Evolutionary conservation across 208 protist species (phyloP).

Genomic region (Trypanosoma platydactyli): DNA sequence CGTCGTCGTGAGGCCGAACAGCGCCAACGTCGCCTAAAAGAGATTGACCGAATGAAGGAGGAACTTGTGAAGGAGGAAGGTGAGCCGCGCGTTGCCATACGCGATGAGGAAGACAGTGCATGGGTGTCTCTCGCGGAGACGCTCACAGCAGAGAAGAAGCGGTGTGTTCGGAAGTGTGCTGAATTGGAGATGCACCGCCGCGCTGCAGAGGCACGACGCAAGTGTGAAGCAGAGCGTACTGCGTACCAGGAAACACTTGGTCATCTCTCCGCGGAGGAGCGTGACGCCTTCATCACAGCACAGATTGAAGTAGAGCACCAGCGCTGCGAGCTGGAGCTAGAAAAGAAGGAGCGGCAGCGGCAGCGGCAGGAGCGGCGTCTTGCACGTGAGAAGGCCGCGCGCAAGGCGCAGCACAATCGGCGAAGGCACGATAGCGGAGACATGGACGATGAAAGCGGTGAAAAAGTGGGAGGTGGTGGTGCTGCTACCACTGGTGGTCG

Average conservation of each 20-base stretch:
- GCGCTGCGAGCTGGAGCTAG: conserved; percentile 34
- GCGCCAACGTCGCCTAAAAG: conserved; percentile 11
- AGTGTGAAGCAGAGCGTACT: conserved; percentile 39
- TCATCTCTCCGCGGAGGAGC: conserved; percentile 42
- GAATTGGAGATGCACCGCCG: conserved; percentile 27
- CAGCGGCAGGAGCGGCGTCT: conserved; percentile 35
- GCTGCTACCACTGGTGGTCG: neutral
- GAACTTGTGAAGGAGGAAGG: conserved; percentile 30
- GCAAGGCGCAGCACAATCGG: conserved; percentile 27
- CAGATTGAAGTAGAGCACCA: conserved; percentile 43
- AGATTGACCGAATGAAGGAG: conserved; percentile 12
- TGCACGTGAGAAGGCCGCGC: conserved; percentile 39
- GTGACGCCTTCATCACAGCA: conserved; percentile 43
- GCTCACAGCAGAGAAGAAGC: conserved; percentile 28
- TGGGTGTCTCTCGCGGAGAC: conserved; percentile 33
- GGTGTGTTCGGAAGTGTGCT: conserved; percentile 35
- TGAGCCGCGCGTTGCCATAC: conserved; percentile 29
- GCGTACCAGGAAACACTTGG: conserved; percentile 53
- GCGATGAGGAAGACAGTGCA: conserved; percentile 37
- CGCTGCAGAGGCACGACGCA: conserved; percentile 46
- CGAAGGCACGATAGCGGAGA: conserved; percentile 34
- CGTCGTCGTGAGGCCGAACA: conserved; percentile 26
- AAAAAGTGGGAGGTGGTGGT: conserved; percentile 8
- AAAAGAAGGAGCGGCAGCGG: conserved; percentile 33
- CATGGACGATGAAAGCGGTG: conserved; percentile 33